Conservation (phyloP, 2,329 filamentous ascomycete species). For the Sporothrix brunneoviolacea region DNA sequence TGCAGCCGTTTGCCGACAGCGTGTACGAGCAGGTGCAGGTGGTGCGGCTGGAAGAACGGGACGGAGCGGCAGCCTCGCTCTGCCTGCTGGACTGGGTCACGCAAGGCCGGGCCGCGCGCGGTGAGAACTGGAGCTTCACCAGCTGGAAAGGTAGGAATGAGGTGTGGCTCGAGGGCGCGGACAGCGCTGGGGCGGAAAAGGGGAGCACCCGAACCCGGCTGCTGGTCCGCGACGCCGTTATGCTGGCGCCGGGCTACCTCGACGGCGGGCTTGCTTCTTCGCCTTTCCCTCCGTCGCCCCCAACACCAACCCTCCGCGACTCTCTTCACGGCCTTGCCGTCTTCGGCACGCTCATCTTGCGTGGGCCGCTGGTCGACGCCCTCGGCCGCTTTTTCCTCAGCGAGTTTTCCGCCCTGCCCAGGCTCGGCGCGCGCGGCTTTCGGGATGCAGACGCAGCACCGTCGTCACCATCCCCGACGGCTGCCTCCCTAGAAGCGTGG, state of each 20-base stretch:
- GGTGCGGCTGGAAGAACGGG: constrained; percentile 53
- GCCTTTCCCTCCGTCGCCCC: neutral
- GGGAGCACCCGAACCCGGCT: constrained; percentile 43
- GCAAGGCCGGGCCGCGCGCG: constrained; percentile 74
- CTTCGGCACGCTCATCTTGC: constrained; percentile 78
- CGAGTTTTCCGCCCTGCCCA: constrained; percentile 70
- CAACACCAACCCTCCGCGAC: constrained; percentile 36
- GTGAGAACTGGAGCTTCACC: constrained; percentile 80
- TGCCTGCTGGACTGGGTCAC: constrained; percentile 93
- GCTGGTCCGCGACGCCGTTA: constrained; percentile 77
- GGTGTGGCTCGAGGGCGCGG: constrained; percentile 49
- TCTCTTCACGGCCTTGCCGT: constrained; percentile 71
- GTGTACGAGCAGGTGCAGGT: constrained; percentile 78
- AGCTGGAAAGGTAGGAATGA: constrained; percentile 83
- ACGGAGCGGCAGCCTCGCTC: constrained; percentile 44
- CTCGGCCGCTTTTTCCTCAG: constrained; percentile 69
- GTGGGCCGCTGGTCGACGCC: constrained; percentile 60
- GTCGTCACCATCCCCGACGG: constrained; percentile 33
- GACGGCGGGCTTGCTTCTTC: constrained; percentile 14
- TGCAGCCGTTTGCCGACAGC: constrained; percentile 81
- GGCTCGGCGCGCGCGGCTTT: constrained; percentile 80
- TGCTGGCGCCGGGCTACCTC: constrained; percentile 43
- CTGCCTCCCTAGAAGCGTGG: constrained; percentile 40
- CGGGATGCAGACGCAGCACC: constrained; percentile 25
- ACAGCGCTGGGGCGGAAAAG: constrained; percentile 18